Conservation (phyloP, 2,329 filamentous ascomycete genomes). For the Diatrype stigma region DNA sequence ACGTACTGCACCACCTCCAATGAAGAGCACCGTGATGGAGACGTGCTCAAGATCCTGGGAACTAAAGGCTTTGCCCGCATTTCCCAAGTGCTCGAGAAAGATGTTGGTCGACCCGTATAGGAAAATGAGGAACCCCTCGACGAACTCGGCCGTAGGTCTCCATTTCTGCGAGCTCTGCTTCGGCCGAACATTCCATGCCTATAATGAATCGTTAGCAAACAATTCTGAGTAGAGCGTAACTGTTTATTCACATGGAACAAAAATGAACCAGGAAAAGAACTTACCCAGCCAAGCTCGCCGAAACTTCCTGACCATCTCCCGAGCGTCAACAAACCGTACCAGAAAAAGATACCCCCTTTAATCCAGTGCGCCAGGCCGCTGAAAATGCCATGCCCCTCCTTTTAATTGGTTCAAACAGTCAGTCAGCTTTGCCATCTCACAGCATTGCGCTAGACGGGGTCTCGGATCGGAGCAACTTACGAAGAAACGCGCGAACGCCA, state of each 20-base stretch:
- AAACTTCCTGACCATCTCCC: conserved; percentile 90
- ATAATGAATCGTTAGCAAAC: conserved; percentile 12
- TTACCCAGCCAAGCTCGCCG: conserved; percentile 79
- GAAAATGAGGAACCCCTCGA: conserved; percentile 86
- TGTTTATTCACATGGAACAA: not conserved
- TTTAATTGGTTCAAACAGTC: not conserved
- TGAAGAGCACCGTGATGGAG: conserved; percentile 89
- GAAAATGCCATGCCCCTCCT: conserved; percentile 69
- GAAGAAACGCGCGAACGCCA: conserved; percentile 79
- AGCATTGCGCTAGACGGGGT: conserved; percentile 7
- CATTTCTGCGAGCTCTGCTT: conserved; percentile 51
- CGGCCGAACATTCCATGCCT: conserved; percentile 85
- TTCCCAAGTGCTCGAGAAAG: conserved; percentile 83
- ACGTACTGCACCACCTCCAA: conserved; percentile 81
- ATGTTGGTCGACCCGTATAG: conserved; percentile 86
- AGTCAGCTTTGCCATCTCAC: too few relatives aligned
- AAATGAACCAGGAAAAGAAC: conserved; percentile 16
- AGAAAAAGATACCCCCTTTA: conserved; percentile 93
- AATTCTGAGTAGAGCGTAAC: not conserved
- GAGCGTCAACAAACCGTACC: conserved; percentile 81
- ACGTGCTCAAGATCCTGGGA: conserved; percentile 84
- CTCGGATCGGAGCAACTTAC: conserved; percentile 48
- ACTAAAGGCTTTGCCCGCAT: conserved; percentile 67
- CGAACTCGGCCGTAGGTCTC: conserved; percentile 80
- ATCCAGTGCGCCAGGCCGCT: conserved; percentile 89